Conservation (phyloP, 768 basidiomycete genomes). For the Steccherinum ochraceum region DNA sequence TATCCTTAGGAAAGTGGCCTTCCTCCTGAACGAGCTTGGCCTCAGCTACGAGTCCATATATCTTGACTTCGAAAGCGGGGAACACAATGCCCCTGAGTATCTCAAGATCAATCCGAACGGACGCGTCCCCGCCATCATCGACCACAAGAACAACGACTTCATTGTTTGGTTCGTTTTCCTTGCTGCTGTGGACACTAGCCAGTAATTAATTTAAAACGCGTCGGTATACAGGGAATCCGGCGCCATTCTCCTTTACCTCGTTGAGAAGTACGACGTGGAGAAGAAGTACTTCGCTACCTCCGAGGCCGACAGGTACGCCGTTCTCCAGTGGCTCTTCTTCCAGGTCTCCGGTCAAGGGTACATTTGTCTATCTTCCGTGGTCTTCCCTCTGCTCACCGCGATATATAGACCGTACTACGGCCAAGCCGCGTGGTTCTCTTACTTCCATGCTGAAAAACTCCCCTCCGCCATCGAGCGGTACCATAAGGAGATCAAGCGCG, state of each 20-base stretch:
- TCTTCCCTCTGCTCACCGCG: constrained; percentile 37
- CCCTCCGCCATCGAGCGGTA: no score
- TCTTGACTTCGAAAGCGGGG: constrained; percentile 19
- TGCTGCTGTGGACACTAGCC: neutral
- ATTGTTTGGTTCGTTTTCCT: constrained; percentile 34
- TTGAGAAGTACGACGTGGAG: constrained; percentile 36
- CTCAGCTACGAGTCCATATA: no score
- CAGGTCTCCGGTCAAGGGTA: no score
- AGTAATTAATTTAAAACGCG: neutral
- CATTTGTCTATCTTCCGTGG: no score
- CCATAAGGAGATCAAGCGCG: constrained; percentile 23
- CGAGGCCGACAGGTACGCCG: no score
- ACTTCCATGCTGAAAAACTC: constrained; percentile 21
- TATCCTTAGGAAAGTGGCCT: constrained; percentile 18
- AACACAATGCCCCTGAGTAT: constrained; percentile 27
- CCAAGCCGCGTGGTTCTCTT: constrained; percentile 22
- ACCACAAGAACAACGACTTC: constrained; percentile 55
- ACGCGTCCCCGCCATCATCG: constrained; percentile 38
- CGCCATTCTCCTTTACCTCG: constrained; percentile 37
- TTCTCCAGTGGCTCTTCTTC: no score
- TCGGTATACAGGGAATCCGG: constrained; percentile 26
- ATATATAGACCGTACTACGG: constrained; percentile 24
- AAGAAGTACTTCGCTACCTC: constrained; percentile 21
- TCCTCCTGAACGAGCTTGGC: constrained; percentile 22
- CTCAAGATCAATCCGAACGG: constrained; percentile 35